A percentile compares a stretch with the other conserved stretches of the same genome.
Conservation (phyloP, 2,329 filamentous ascomycete genomes). For the Tolypocladium album region DNA sequence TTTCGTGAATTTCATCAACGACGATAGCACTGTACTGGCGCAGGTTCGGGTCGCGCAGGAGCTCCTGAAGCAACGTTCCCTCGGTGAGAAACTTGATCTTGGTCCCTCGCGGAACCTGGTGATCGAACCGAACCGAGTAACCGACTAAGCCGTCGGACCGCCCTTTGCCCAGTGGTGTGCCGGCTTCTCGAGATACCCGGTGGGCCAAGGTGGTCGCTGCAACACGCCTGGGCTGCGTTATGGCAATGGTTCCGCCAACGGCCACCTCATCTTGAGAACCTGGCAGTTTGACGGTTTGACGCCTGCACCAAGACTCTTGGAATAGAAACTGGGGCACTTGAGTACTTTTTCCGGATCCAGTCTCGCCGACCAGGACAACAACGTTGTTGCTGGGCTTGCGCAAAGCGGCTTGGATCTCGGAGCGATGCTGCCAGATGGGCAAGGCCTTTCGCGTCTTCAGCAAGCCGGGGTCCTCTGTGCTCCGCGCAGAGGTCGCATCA, state of each 20-base stretch:
- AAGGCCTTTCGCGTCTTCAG: slow-evolving; percentile 51
- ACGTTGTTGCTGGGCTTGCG: slow-evolving; percentile 50
- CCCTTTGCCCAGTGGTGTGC: slow-evolving; percentile 37
- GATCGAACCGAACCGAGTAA: slow-evolving; percentile 92
- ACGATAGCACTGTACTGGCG: slow-evolving; percentile 80
- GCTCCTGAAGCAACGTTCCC: slow-evolving; percentile 90
- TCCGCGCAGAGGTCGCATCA: slow-evolving; percentile 6
- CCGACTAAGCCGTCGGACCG: slow-evolving; percentile 52
- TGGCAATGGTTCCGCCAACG: slow-evolving; percentile 74
- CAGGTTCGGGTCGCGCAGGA: slow-evolving; percentile 74
- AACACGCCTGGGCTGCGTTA: slow-evolving; percentile 88
- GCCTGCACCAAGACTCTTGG: slow-evolving; percentile 66
- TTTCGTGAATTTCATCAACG: slow-evolving; percentile 94
- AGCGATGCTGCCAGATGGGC: slow-evolving; percentile 68
- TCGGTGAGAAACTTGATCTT: slow-evolving; percentile 92
- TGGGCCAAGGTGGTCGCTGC: slow-evolving; percentile 85
- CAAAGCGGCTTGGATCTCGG: slow-evolving; percentile 57
- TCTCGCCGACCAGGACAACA: slow-evolving; percentile 82
- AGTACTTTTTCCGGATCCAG: slow-evolving; percentile 92
- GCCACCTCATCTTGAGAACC: slow-evolving; percentile 28
- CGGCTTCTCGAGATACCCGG: slow-evolving; percentile 71
- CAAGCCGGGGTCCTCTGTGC: slow-evolving; percentile 18
- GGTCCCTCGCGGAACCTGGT: slow-evolving; percentile 69
- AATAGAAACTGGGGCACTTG: slow-evolving; percentile 89
- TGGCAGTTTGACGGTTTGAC: slow-evolving; percentile 39